phyloP scores from a whole-genome alignment of 805 yeast species.

The Zygosaccharomyces lentus region DNA sequence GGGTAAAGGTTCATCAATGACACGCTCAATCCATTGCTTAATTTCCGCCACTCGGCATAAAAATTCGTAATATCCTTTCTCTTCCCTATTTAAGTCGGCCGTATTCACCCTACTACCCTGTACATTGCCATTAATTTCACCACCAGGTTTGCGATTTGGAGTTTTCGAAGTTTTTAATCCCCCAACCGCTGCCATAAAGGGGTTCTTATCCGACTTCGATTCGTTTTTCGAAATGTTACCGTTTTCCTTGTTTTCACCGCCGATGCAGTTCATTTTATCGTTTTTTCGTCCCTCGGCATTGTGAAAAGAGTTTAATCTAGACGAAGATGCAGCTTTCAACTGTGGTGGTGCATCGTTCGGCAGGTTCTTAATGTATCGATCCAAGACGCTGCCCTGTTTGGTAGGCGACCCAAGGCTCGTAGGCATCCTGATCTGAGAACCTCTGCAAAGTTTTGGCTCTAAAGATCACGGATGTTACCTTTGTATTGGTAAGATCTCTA shows the following conservation, averaged over 20 bases:
- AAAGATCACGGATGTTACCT: neutral
- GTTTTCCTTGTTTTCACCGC: constrained; percentile 1
- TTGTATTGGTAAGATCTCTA: neutral
- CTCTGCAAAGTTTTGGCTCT: neutral
- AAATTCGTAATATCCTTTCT: constrained; percentile 62
- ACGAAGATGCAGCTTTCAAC: constrained; percentile 23
- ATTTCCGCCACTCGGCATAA: constrained; percentile 77
- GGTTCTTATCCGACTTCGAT: neutral
- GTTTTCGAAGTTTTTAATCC: neutral
- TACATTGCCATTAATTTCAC: neutral
- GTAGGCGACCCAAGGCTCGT: constrained; percentile 22
- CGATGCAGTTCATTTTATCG: neutral
- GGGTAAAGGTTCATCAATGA: constrained; percentile 55
- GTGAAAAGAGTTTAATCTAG: constrained; percentile 21
- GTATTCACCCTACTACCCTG: neutral
- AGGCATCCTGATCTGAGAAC: constrained; percentile 10
- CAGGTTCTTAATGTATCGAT: constrained; percentile 29
- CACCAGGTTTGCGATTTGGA: neutral
- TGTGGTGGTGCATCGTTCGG: constrained; percentile 15
- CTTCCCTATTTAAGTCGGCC: constrained; percentile 14
- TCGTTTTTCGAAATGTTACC: neutral
- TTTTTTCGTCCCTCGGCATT: constrained; percentile 6
- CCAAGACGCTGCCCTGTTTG: constrained; percentile 15
- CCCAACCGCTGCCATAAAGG: constrained; percentile 5
- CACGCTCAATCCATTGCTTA: constrained; percentile 70